Percentiles rank a stretch among this genome's conserved stretches.
Evolutionary conservation across 768 basidiomycete genomes (phyloP).

Genomic region (Asterophora lycoperdoides): DNA sequence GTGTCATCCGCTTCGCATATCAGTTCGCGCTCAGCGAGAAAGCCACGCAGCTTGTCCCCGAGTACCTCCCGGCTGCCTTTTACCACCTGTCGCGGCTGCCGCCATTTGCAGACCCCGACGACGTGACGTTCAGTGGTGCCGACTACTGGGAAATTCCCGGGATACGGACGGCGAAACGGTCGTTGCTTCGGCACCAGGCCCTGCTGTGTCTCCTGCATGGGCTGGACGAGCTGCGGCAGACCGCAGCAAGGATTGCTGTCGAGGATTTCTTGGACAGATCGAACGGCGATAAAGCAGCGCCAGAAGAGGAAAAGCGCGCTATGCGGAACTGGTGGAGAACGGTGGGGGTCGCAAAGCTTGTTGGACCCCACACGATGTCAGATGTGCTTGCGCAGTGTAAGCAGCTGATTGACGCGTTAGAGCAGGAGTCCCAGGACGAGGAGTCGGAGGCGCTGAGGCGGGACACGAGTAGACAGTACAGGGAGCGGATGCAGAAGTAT

Average conservation of each 20-base stretch:
- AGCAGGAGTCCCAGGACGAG: conserved; percentile 1
- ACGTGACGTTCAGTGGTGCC: not conserved
- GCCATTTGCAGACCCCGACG: conserved; percentile 7
- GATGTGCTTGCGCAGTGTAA: conserved; percentile 6
- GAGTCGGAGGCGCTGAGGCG: not conserved
- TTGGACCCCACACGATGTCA: conserved; percentile 7
- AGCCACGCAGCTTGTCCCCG: not conserved
- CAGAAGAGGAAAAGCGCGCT: conserved; percentile 2
- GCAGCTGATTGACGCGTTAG: conserved; percentile 4
- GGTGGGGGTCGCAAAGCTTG: conserved; percentile 7
- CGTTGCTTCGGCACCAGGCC: conserved; percentile 9
- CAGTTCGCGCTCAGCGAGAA: conserved; percentile 5
- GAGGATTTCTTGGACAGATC: conserved; percentile 1
- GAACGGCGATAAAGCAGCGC: not conserved
- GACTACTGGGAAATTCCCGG: conserved; percentile 3
- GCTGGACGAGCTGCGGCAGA: conserved; percentile 3
- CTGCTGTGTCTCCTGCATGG: conserved; percentile 7
- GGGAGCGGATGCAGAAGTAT: conserved; percentile 9
- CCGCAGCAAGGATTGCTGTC: conserved; percentile 1
- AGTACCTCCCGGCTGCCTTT: conserved; percentile 11
- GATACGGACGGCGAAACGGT: conserved; percentile 5
- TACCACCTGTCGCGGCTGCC: conserved; percentile 14
- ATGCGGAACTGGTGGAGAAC: conserved; percentile 12
- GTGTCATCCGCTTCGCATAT: conserved; percentile 9
- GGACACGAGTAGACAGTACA: conserved; percentile 1